Evolutionary conservation across 192 early-diverging fungal genomes (phyloP), one percentile per base, ranked within the genome.

Genomic region (Dispira parvispora): DNA sequence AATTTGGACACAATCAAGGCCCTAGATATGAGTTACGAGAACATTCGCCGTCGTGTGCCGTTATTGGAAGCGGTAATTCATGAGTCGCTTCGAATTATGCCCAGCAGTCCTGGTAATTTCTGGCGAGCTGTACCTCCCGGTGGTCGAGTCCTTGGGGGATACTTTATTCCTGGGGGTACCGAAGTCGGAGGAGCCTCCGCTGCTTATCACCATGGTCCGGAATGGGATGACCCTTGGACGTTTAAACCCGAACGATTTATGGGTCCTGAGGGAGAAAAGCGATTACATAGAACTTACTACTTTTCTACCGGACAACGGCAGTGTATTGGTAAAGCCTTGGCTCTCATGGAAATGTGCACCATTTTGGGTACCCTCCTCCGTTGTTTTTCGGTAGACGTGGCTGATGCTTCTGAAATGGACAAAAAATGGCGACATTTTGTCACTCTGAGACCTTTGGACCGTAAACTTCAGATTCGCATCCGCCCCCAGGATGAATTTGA

Each of bases 231-330:
- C 1, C 73, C 73, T 0, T 10, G 26, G 0, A 2, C 38, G 9
- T 78, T 78, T 61, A 47, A 71, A n/a, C 76, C 76, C 2, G 73
- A 75, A 6, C 62, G 76, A 46, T 78, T 78, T 28, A 14, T 78
- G 68, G n/a, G 25, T 2, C 53, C 16, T 4, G 25, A 55, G 12
- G 25, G 53, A n/a, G 53, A 55, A 18, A 55, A 55, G 20, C 49
- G 23, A 18, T 28, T 26, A 8, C 20, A 13, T 10, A 71, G 64
- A 45, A 20, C 72, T 64, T 12, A 78, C 52, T 67, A 74, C 20
- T 80, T 80, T 53, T 73, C 79, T 0, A 70, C 64, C 1, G 79
- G 79, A n/a, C 71, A 73, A 42, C 74, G 77, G 3, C 69, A 74
- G 4, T 80, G 79, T 18, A 46, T 77, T 45, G 76, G 76, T 20